Evolutionary conservation across 305 asterid species (phyloP), one percentile per base, ranked within the genome.

Genomic region (Plantago rigida): DNA sequence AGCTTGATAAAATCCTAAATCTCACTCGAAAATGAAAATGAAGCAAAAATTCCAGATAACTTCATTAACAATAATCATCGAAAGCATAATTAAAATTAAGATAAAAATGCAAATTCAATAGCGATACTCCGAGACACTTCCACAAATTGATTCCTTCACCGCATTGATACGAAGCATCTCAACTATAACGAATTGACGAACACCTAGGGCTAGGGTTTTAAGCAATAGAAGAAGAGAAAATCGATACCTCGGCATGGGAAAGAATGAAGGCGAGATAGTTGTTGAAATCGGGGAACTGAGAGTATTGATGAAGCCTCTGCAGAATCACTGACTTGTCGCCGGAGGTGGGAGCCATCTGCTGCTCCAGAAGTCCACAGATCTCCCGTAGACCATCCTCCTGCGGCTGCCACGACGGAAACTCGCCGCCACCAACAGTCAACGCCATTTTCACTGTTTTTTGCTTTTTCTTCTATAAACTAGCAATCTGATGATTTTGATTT

Each of bases 241-340:
- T 29, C 4, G 34, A 29, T 34, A 86, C 97, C 96, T 92, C 84
- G 13, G 86, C 89, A 41, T 74, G 92, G 17, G 97, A 86, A 36
- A 92, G 81, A 19, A 92, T 86, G 61, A 89, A 92, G 59, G 85
- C 89, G 46, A 89, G 97, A 62, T 92, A 92, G 69, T 87, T 92
- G 75, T 89, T 92, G 86, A 92, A 92, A 81, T 89, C 99, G 26
- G 96, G 95, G 80, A 89, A 83, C 78, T 77, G 91, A 55, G 96
- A 89, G 73, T 81, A 92, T 81, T 89, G 95, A 69, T 92, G 94
- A 28, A 92, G 95, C 71, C 78, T 83, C 78, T 84, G 92, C 84
- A 81, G 80, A 83, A 92, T 75, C 82, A 77, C 73, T 63, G 94
- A 67, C 82, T 86, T 89, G 70, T 86, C 95, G 47, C 77, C 94